phyloP scores from a whole-genome alignment of 805 yeast genomes.

The Jamesozyma rosinii region DNA sequence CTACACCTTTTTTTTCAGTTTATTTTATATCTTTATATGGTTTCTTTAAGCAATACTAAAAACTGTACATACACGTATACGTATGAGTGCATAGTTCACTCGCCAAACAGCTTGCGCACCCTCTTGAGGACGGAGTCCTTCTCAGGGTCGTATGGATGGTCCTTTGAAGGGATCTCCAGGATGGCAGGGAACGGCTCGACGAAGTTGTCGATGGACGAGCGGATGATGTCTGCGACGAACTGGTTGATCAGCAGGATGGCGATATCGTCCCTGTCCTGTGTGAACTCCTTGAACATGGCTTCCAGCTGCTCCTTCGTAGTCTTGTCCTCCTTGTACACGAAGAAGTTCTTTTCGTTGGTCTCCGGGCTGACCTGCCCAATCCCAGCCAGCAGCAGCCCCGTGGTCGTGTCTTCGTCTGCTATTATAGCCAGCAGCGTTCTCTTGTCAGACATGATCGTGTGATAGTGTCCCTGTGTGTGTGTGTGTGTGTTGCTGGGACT shows the following conservation, averaged over 20 bases:
- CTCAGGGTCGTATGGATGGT: constrained; percentile 97
- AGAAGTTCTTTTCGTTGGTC: constrained; percentile 62
- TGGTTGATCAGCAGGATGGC: constrained; percentile 91
- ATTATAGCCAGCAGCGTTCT: constrained; percentile 84
- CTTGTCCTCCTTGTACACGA: constrained; percentile 66
- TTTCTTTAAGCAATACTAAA: too few relatives aligned
- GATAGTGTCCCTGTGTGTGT: not conserved
- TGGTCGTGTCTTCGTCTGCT: constrained; percentile 96
- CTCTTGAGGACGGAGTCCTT: constrained; percentile 92
- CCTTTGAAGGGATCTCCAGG: constrained; percentile 94
- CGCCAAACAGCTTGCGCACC: constrained; percentile 92
- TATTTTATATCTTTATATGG: too few relatives aligned
- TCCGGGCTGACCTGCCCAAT: constrained; percentile 64
- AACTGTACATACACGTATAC: too few relatives aligned
- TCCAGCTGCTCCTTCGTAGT: constrained; percentile 71
- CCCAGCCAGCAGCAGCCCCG: constrained; percentile 92
- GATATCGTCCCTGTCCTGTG: constrained; percentile 71
- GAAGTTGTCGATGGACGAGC: constrained; percentile 72
- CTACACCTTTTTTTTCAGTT: not conserved
- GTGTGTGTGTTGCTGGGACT: not conserved
- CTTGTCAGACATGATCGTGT: constrained; percentile 37
- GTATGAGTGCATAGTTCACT: too few relatives aligned
- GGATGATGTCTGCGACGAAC: constrained; percentile 83
- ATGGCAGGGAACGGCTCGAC: constrained; percentile 93
- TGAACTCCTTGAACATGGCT: constrained; percentile 64